Base-by-base conservation (phyloP, 371 early-diverging fungal genomes). In the Rhizopus arrhizus region DNA sequence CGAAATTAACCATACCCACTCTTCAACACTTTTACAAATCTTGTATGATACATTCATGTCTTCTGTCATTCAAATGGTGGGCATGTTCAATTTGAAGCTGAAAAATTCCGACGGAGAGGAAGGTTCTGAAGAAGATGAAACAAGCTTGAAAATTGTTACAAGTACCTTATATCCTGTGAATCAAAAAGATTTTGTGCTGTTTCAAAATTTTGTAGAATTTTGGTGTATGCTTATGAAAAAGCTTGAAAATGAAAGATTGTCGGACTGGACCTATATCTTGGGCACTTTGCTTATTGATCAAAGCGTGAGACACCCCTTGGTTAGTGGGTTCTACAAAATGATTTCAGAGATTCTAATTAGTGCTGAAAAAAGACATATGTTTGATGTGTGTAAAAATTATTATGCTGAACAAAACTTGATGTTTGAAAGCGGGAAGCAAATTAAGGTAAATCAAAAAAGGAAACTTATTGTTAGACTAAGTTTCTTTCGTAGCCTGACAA, bases 271-370 rank as follows among this genome's bases (percentile, higher is more conserved):
- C 1, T 80, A 78, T 55, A 68, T 81, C 2, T 60, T 84, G n/a
- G 85, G 83, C 5, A 73, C 78, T 10, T 61, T 68, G 15, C 55
- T 87, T 4, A 84, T 90, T 31, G 70, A 74, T 5, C 70, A 81
- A 33, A 88, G 89, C 33, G 54, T 74, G 0, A 64, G 73, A 36
- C 56, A 85, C 48, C 90, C 91, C 0, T 68, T 90, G 3, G 84
- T 92, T 28, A 89, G 88, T 66, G 91, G 90, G 0, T 91, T 89
- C 51, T 91, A 91, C 69, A 85, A 84, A 41, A 81, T 92, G 69
- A 61, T 89, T 34, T 74, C 84, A 0, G 67, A 82, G 3, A 73
- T 85, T 7, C 48, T 91, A 13, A 55, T 62, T 5, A 65, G 84
- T 11, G 74, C 78, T 40, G 75, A 82, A 50, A 62, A 66, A n/a